Percentiles rank a stretch among this genome's conserved stretches.
Evolutionary conservation across 2,329 filamentous ascomycete species (phyloP).

Genomic region (Xylariaceae sp.): DNA sequence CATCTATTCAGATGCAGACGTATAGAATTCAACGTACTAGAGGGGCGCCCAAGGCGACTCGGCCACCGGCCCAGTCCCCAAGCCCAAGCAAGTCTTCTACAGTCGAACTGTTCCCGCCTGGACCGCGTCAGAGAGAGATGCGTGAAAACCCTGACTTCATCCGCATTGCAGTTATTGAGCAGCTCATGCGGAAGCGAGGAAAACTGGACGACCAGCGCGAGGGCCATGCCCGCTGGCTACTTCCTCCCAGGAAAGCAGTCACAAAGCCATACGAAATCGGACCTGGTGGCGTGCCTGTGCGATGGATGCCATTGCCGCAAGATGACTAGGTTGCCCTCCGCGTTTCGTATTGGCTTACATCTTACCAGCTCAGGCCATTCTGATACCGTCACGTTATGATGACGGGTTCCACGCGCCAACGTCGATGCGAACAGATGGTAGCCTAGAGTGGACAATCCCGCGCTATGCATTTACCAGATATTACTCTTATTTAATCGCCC

Average conservation of each 20-base stretch:
- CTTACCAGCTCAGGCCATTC: slow-evolving; percentile 1
- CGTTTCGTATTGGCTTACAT: neutral
- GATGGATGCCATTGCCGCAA: slow-evolving; percentile 47
- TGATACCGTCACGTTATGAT: slow-evolving; percentile 4
- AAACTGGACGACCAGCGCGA: slow-evolving; percentile 62
- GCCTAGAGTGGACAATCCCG: neutral
- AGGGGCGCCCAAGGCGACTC: slow-evolving; percentile 29
- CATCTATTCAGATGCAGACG: slow-evolving; percentile 68
- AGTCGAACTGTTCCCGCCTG: slow-evolving; percentile 38
- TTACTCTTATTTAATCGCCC: neutral
- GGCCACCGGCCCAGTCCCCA: slow-evolving; percentile 25
- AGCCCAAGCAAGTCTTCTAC: slow-evolving; percentile 30
- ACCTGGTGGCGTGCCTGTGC: slow-evolving; percentile 52
- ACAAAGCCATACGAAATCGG: slow-evolving; percentile 52
- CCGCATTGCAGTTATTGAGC: slow-evolving; percentile 65
- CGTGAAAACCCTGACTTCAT: slow-evolving; percentile 68
- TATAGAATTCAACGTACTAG: slow-evolving; percentile 55
- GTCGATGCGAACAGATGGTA: neutral
- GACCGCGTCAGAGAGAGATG: slow-evolving; percentile 59
- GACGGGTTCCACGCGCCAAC: slow-evolving; percentile 8
- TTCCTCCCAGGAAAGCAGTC: slow-evolving; percentile 57
- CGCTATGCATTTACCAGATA: neutral
- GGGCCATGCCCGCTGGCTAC: slow-evolving; percentile 61
- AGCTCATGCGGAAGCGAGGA: slow-evolving; percentile 62
- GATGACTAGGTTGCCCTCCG: slow-evolving; percentile 14